A percentile compares a stretch with the other conserved stretches of the same genome.
phyloP scores from a whole-genome alignment of 768 basidiomycete species.

The Trametes meyenii region DNA sequence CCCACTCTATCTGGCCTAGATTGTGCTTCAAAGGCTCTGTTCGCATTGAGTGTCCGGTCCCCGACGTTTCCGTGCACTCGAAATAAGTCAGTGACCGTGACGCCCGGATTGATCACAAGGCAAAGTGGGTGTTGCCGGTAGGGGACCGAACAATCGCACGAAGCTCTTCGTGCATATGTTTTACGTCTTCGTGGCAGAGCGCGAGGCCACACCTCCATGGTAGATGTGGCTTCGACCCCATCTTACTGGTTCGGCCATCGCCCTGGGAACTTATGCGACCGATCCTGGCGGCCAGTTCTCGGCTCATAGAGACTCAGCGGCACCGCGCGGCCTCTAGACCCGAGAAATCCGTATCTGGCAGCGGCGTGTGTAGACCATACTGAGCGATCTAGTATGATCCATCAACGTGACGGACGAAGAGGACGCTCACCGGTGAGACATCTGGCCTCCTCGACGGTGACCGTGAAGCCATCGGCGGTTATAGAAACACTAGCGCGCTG shows the following conservation, averaged over 20 bases:
- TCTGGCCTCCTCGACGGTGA: slow-evolving; percentile 85
- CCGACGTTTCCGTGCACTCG: no score
- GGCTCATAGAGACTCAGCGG: not conserved
- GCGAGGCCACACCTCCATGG: slow-evolving; percentile 1
- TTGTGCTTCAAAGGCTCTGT: no score
- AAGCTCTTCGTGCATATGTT: not conserved
- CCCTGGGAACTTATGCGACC: slow-evolving; percentile 1
- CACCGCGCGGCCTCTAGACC: slow-evolving; percentile 1
- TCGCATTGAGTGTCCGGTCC: no score
- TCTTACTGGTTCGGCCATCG: not conserved
- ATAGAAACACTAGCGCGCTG: slow-evolving; percentile 78
- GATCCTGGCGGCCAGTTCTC: not conserved
- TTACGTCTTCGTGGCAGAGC: not conserved
- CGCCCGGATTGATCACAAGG: no score
- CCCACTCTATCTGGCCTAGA: no score
- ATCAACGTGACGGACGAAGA: not conserved
- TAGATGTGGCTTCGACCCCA: not conserved
- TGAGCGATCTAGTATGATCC: slow-evolving; percentile 12
- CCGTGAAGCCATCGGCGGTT: slow-evolving; percentile 66
- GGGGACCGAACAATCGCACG: not conserved
- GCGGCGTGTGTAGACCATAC: not conserved
- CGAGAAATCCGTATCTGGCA: not conserved
- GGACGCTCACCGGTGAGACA: slow-evolving; percentile 68
- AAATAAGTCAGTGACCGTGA: no score
- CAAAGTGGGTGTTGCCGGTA: no score